These are phyloP conservation scores for Plasmodium reichenowi DNA, from an alignment of 169 alveolate genomes.

Conservation along the genomic window DNA sequence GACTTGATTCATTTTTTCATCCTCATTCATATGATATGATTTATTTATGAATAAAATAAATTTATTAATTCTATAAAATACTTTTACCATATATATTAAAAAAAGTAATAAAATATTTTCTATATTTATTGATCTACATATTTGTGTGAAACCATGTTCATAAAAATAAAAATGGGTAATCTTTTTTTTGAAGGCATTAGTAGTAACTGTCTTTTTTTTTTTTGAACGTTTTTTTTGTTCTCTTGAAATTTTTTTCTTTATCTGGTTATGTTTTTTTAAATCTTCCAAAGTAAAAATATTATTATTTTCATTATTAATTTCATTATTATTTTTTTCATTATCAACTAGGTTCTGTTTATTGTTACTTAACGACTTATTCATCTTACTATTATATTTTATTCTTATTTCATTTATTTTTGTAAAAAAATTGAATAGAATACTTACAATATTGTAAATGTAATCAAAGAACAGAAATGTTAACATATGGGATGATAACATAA, in stretches of 20 bases:
- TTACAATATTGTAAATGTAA: conserved; percentile 41
- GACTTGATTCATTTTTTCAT: background rate
- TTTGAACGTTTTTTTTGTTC: background rate
- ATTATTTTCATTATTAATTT: too few relatives aligned
- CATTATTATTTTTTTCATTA: background rate
- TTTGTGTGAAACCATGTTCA: conserved; percentile 76
- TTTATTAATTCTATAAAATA: conserved; percentile 18
- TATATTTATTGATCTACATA: conserved; percentile 53
- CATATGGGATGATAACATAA: conserved; percentile 44
- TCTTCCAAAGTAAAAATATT: too few relatives aligned
- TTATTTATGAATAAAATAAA: background rate
- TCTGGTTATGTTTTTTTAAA: background rate
- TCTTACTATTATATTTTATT: conserved; percentile 1
- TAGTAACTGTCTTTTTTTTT: conserved; percentile 8
- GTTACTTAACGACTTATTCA: background rate
- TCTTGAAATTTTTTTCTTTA: conserved; percentile 7
- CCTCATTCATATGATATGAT: conserved; percentile 2
- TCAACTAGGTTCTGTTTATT: background rate
- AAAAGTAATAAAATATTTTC: conserved; percentile 49
- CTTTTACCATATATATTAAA: conserved; percentile 27
- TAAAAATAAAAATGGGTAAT: conserved; percentile 26
- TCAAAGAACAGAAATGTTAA: conserved; percentile 66
- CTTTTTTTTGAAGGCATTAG: conserved; percentile 15
- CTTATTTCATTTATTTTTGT: conserved; percentile 21
- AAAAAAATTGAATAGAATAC: conserved; percentile 36